Evolutionary conservation across 1,284 basidiomycete genomes (phyloP).

Genomic region (Singerocomus rubriflavus): DNA sequence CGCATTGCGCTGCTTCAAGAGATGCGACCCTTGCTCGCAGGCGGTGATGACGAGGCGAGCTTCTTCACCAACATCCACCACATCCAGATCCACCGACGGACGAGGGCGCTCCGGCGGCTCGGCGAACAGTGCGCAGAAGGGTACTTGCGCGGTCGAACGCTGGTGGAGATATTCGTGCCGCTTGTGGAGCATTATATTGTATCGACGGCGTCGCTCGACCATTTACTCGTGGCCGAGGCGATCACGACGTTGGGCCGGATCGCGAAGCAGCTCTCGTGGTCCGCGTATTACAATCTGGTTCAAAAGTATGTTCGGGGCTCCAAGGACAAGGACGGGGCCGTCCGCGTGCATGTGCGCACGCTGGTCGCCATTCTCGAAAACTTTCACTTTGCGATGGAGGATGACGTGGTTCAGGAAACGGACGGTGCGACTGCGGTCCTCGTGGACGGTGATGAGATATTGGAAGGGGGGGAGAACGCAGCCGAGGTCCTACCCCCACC

Average conservation of each 20-base stretch:
- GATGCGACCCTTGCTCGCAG: conserved; percentile 80
- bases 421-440: conserved; percentile 23
- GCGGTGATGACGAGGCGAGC: conserved; percentile 91
- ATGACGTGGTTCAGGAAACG: conserved; percentile 37
- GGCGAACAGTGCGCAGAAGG: conserved; percentile 78
- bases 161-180: conserved; percentile 86
- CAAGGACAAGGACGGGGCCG: conserved; percentile 68
- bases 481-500: conserved; percentile 10
- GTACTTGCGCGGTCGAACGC: conserved; percentile 65
- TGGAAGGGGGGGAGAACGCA: conserved; percentile 30
- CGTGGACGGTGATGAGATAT: conserved; percentile 27
- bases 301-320: conserved; percentile 81
- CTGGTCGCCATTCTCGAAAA: conserved; percentile 86
- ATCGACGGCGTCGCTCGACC: conserved; percentile 72
- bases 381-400: conserved; percentile 87
- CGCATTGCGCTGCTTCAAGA: conserved; percentile 67
- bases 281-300: conserved; percentile 79
- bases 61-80: conserved; percentile 98
- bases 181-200: conserved; percentile 82
- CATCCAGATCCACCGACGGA: conserved; percentile 90
- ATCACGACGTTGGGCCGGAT: conserved; percentile 77
- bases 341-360: conserved; percentile 84
- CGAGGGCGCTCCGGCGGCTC: conserved; percentile 83
- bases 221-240: conserved; percentile 90
- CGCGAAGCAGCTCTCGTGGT: conserved; percentile 77